Conservation (phyloP, 129 eudicot species). For the Lactuca saligna region DNA sequence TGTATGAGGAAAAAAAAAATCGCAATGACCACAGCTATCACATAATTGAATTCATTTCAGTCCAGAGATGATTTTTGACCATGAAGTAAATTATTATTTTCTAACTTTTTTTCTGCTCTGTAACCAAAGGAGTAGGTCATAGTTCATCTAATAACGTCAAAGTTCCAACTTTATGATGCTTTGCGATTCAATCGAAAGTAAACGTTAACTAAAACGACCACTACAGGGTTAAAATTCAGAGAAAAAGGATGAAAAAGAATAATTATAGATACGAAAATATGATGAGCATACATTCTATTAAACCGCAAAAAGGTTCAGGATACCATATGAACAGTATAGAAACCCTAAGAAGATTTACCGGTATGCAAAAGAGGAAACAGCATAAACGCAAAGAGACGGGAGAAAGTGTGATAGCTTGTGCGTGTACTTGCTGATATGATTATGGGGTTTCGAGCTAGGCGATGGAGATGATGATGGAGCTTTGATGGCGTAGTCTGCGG, state of each 20-base stretch:
- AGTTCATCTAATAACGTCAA: slow-evolving; percentile 2
- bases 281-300: background rate
- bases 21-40: slow-evolving; percentile 7
- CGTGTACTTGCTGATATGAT: slow-evolving; percentile 23
- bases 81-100: background rate
- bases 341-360: slow-evolving; percentile 20
- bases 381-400: background rate
- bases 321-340: background rate
- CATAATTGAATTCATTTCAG: slow-evolving; percentile 3
- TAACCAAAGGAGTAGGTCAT: background rate
- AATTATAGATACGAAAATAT: background rate
- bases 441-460: slow-evolving; percentile 7
- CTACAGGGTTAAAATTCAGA: background rate
- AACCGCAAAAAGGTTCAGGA: background rate
- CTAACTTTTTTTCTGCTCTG: background rate
- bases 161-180: background rate
- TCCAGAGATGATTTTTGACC: slow-evolving; percentile 19
- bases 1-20: background rate
- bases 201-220: background rate
- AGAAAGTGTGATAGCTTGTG: background rate
- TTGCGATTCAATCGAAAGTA: background rate
- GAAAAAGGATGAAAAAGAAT: background rate
- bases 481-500: slow-evolving; percentile 26
- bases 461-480: slow-evolving; percentile 5
- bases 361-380: background rate